Conservation (phyloP, 257 asterid species). For the Nicotiana tomentosiformis region DNA sequence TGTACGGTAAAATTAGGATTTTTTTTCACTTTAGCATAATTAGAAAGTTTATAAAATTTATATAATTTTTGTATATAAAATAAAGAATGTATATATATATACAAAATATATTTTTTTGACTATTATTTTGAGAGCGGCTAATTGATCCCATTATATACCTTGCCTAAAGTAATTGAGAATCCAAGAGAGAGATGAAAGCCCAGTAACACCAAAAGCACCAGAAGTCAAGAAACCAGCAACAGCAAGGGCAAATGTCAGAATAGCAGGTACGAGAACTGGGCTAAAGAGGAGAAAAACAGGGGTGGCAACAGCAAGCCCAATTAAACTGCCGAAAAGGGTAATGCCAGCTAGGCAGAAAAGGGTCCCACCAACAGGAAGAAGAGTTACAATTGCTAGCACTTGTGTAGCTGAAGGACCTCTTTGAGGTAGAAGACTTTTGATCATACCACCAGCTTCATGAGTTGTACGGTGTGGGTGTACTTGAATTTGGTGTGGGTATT, state of each 20-base stretch:
- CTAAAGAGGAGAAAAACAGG: conserved; percentile 71
- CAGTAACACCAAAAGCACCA: conserved; percentile 77
- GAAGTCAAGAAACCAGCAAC: conserved; percentile 65
- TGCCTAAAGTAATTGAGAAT: conserved; percentile 49
- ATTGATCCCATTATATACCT: neutral
- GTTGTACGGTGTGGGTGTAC: neutral
- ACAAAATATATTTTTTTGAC: no score
- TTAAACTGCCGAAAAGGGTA: conserved; percentile 12
- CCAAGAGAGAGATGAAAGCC: conserved; percentile 77
- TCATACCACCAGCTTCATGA: neutral
- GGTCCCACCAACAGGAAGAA: conserved; percentile 16
- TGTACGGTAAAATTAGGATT: no score
- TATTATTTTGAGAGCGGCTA: no score
- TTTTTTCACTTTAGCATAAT: no score
- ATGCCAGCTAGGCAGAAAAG: conserved; percentile 19
- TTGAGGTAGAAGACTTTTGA: neutral
- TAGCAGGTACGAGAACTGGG: conserved; percentile 75
- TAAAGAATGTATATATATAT: no score
- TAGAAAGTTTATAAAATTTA: no score
- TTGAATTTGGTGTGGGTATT: neutral
- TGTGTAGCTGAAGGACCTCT: conserved; percentile 7
- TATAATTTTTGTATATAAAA: no score
- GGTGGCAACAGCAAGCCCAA: conserved; percentile 21
- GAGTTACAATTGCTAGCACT: conserved; percentile 9
- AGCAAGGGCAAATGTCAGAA: conserved; percentile 35